Evolutionary conservation across 257 asterid genomes (phyloP), one percentile per base, ranked within the genome.

Genomic region (Haberlea rhodopensis): DNA sequence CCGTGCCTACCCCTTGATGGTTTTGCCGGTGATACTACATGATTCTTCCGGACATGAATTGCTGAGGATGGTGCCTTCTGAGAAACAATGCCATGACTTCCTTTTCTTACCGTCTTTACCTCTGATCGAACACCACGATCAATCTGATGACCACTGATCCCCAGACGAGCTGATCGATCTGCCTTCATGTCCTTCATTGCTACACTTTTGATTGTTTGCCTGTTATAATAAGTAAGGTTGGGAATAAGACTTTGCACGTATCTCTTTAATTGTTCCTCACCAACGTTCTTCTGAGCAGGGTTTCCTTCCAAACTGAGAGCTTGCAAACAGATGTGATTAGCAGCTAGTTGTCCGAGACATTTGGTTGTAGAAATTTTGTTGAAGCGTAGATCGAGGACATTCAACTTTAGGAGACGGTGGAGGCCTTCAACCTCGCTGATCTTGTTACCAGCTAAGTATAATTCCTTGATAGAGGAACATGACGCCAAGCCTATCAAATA

Each of bases 371-470:
- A 87, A 65, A 94, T 84, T 85, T 90, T 94, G 92, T 90, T 94
- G 89, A 83, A 94, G 53, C 99, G 86, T 59, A 94, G 34, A 75
- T 94, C 99, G 27, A 90, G 81, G 62, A 94, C 92, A 19, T 75
- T 81, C 69, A 94, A 67, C 70, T 94, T 94, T 45, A 94, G 85
- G 56, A 90, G 95, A 65, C 97, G 95, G 83, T 94, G 99, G 66
- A 94, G 97, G 34, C 99, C 99, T 81, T 90, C 99, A 8, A 90
- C 95, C 78, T 90, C 99, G 8, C 96, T 87, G 75, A 94, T 90
- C 81, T 90, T 94, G 85, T 94, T 94, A 34, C 99, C 97, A 0
- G 97, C 95, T 32, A 94, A 75, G 86, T 94, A 90, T 48, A 94
- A 61, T 72, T 94, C 99, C 68, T 90, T 90, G 76, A 94, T 76